phyloP scores from a whole-genome alignment of 306 rosid genomes.

The Acacia crassicarpa region DNA sequence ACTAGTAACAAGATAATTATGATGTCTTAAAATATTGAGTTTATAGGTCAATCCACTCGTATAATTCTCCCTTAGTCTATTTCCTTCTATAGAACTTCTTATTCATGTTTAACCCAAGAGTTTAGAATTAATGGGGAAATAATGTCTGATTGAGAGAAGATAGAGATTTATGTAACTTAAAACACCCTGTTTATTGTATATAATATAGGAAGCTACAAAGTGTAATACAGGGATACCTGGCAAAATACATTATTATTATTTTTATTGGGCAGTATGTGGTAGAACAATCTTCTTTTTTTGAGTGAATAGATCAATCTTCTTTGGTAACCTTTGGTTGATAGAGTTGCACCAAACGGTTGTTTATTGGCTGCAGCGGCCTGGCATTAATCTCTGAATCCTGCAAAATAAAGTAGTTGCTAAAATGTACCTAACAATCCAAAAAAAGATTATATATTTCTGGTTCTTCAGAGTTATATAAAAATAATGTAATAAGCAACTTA shows the following conservation, averaged over 20 bases:
- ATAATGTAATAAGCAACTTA: conserved; percentile 38
- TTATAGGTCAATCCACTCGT: no score
- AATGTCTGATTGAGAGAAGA: no score
- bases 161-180: no score
- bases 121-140: background rate
- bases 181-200: no score
- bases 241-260: no score
- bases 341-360: conserved; percentile 48
- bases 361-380: conserved; percentile 62
- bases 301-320: conserved; percentile 13
- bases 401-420: conserved; percentile 6
- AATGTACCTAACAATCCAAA: background rate
- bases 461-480: background rate
- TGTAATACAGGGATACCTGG: no score
- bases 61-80: background rate
- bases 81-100: background rate
- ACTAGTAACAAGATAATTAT: background rate
- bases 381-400: conserved; percentile 71
- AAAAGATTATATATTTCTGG: no score
- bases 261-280: background rate
- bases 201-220: no score
- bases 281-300: conserved; percentile 21
- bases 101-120: background rate
- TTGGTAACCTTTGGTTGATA: conserved; percentile 27
- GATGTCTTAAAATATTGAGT: background rate